Percentiles rank a stretch among this genome's conserved stretches.
Conservation (phyloP, 2,329 filamentous ascomycete species). For the Coniochaeta sp. region DNA sequence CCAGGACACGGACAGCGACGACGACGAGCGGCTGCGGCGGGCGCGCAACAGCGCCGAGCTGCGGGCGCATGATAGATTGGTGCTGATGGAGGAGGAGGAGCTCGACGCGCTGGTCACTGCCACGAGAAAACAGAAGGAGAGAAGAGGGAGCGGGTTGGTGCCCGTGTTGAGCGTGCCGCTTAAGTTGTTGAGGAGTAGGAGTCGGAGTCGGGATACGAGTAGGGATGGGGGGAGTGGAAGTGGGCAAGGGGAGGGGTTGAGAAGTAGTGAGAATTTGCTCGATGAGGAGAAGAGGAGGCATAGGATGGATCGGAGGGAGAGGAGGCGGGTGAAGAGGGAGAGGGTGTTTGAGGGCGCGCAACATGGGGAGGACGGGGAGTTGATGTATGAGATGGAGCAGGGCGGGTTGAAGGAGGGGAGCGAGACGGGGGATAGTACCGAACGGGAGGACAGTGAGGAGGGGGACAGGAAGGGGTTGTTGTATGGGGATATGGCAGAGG, state of each 20-base stretch:
- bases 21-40: constrained; percentile 60
- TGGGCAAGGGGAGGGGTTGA: constrained; percentile 28
- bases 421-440: constrained; percentile 53
- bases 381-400: constrained; percentile 90
- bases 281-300: constrained; percentile 41
- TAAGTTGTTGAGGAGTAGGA: constrained; percentile 39
- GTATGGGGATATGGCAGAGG: constrained; percentile 35
- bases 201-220: constrained; percentile 43
- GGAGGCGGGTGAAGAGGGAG: constrained; percentile 47
- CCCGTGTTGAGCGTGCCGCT: constrained; percentile 32
- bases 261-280: neutral
- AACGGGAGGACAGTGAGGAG: constrained; percentile 53
- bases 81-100: constrained; percentile 72
- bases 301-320: constrained; percentile 42
- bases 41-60: constrained; percentile 65
- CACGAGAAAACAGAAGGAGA: constrained; percentile 36
- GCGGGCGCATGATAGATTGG: constrained; percentile 59
- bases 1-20: constrained; percentile 70
- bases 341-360: constrained; percentile 44
- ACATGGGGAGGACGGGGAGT: constrained; percentile 61
- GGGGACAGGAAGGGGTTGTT: constrained; percentile 47
- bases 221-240: neutral
- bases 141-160: constrained; percentile 24
- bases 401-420: constrained; percentile 64
- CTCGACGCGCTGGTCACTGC: constrained; percentile 52